A percentile compares a stretch with the other conserved stretches of the same genome.
These are phyloP conservation scores for Rubia tinctorum DNA, from an alignment of 305 asterid genomes.

Conservation along the genomic window DNA sequence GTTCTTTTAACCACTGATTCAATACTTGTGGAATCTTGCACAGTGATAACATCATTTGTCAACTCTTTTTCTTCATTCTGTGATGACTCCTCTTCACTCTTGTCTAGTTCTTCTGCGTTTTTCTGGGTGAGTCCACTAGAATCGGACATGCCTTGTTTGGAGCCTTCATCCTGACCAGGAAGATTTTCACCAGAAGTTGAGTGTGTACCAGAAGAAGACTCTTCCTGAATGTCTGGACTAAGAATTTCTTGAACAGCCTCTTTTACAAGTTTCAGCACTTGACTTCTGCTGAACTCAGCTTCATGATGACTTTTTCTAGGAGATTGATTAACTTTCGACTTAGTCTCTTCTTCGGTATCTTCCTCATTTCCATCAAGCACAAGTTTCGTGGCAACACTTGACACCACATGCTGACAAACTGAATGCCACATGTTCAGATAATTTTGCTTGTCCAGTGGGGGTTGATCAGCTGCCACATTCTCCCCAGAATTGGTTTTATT, in stretches of 20 bases:
- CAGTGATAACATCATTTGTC: background rate
- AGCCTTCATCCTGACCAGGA: slow-evolving; percentile 26
- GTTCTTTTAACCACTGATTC: slow-evolving; percentile 17
- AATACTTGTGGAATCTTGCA: slow-evolving; percentile 8
- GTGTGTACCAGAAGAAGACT: slow-evolving; percentile 43
- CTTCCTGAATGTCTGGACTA: slow-evolving; percentile 54
- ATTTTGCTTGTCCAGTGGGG: slow-evolving; percentile 35
- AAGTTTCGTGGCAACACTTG: slow-evolving; percentile 62
- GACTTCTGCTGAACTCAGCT: slow-evolving; percentile 57
- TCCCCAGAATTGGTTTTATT: slow-evolving; percentile 16
- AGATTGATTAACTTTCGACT: slow-evolving; percentile 5
- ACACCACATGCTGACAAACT: slow-evolving; percentile 82
- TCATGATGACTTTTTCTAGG: slow-evolving; percentile 19
- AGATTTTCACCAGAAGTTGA: slow-evolving; percentile 43
- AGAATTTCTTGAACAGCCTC: slow-evolving; percentile 91
- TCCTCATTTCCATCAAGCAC: slow-evolving; percentile 78
- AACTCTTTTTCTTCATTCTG: slow-evolving; percentile 13
- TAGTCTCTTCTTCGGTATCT: slow-evolving; percentile 35
- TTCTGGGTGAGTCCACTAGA: slow-evolving; percentile 15
- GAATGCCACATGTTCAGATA: slow-evolving; percentile 81
- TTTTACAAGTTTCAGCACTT: slow-evolving; percentile 70
- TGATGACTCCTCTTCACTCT: background rate
- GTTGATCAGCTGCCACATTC: slow-evolving; percentile 16
- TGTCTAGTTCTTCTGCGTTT: slow-evolving; percentile 13
- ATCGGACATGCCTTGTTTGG: slow-evolving; percentile 13